A percentile compares a stretch with the other conserved stretches of the same genome.
phyloP scores from a whole-genome alignment of 2,329 filamentous ascomycete genomes.

The Colletotrichum lupini region DNA sequence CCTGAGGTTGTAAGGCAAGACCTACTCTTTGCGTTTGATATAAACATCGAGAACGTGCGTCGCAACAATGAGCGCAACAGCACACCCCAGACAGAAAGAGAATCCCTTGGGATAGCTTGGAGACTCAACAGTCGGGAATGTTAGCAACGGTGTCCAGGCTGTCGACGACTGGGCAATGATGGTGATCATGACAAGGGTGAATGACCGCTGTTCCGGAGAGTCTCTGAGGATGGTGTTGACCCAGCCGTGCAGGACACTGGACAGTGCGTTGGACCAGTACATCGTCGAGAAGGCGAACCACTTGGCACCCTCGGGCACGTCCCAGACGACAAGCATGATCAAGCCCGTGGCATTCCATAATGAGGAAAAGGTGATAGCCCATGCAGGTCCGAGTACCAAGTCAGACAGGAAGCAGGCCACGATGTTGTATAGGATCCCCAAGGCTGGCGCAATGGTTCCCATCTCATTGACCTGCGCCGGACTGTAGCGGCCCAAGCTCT shows the following conservation, averaged over 20 bases:
- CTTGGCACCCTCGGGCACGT: constrained; percentile 63
- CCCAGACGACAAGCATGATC: constrained; percentile 62
- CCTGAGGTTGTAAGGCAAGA: neutral
- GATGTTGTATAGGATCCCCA: constrained; percentile 28
- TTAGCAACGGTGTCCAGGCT: constrained; percentile 66
- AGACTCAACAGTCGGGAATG: constrained; percentile 58
- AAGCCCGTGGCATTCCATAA: constrained; percentile 25
- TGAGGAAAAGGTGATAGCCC: constrained; percentile 41
- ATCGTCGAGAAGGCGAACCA: constrained; percentile 63
- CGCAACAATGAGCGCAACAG: constrained; percentile 25
- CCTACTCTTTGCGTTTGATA: constrained; percentile 35
- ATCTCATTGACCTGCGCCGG: constrained; percentile 62
- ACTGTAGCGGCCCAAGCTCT: constrained; percentile 54
- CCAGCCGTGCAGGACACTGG: constrained; percentile 32
- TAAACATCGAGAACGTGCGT: constrained; percentile 32
- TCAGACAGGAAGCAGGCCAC: constrained; percentile 31
- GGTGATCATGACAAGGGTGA: constrained; percentile 32
- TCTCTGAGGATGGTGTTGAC: constrained; percentile 31
- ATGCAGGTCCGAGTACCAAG: constrained; percentile 42
- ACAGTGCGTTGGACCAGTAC: constrained; percentile 30
- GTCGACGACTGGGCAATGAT: constrained; percentile 63
- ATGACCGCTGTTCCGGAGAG: constrained; percentile 28
- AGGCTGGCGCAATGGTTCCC: constrained; percentile 40
- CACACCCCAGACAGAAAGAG: constrained; percentile 47
- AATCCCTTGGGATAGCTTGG: constrained; percentile 57